Conservation (phyloP, 2,329 filamentous ascomycete species). For the Alternaria dauci region DNA sequence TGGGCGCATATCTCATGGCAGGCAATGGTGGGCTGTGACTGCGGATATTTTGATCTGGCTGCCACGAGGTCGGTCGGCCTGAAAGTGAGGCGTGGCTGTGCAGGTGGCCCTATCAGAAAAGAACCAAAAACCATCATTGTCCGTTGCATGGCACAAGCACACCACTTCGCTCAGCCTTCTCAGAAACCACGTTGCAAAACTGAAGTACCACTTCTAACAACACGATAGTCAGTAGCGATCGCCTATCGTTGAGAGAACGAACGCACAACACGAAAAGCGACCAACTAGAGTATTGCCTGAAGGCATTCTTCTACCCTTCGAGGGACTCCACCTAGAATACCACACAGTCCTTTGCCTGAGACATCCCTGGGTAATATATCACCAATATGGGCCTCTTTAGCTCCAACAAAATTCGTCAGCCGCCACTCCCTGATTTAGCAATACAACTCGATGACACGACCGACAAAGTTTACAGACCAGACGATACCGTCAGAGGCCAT, state of each 20-base stretch:
- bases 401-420: slow-evolving; percentile 22
- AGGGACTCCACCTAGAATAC: not conserved
- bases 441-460: slow-evolving; percentile 22
- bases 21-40: not conserved
- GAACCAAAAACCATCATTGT: no score
- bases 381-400: slow-evolving; percentile 32
- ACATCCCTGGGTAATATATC: not conserved
- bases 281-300: not conserved
- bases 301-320: not conserved
- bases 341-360: not conserved
- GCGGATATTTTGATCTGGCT: not conserved
- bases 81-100: not conserved
- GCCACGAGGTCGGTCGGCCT: not conserved
- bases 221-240: no score
- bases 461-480: slow-evolving; percentile 32
- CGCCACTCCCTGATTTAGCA: slow-evolving; percentile 23
- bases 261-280: not conserved
- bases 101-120: not conserved
- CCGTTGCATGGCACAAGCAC: no score
- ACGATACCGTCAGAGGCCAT: slow-evolving; percentile 29
- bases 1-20: not conserved
- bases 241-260: not conserved
- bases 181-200: no score
- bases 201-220: no score
- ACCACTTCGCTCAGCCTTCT: no score